A percentile compares a stretch with the other conserved stretches of the same genome.
phyloP scores from a whole-genome alignment of 345 rosid species.

The Citrus sp. region DNA sequence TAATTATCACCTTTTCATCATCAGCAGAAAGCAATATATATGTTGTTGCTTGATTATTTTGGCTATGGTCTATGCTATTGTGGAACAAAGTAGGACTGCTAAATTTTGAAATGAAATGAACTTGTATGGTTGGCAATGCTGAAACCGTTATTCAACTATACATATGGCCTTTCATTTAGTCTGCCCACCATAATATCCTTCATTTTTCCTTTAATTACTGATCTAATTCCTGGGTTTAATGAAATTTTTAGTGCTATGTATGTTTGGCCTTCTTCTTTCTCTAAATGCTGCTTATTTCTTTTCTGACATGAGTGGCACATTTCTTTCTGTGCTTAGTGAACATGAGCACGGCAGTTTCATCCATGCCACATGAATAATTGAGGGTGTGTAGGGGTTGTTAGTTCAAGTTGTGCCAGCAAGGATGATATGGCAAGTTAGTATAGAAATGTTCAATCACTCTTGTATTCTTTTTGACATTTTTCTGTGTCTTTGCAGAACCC shows the following conservation, averaged over 20 bases:
- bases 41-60: background rate
- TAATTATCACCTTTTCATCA: background rate
- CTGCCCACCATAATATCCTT: background rate
- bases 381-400: background rate
- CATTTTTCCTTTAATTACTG: background rate
- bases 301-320: background rate
- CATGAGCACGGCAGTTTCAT: background rate
- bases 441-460: background rate
- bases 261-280: background rate
- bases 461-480: background rate
- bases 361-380: background rate
- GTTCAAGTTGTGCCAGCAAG: background rate
- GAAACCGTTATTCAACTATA: background rate
- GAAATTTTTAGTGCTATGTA: background rate
- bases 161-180: background rate
- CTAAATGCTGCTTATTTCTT: background rate
- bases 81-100: background rate
- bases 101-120: background rate
- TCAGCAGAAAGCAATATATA: background rate
- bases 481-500: constrained; percentile 54
- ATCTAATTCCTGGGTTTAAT: background rate
- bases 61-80: background rate
- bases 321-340: background rate
- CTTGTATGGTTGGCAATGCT: background rate
- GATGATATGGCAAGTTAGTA: background rate